Conservation (phyloP, 2,329 filamentous ascomycete species). For the Sporothrix pallida region DNA sequence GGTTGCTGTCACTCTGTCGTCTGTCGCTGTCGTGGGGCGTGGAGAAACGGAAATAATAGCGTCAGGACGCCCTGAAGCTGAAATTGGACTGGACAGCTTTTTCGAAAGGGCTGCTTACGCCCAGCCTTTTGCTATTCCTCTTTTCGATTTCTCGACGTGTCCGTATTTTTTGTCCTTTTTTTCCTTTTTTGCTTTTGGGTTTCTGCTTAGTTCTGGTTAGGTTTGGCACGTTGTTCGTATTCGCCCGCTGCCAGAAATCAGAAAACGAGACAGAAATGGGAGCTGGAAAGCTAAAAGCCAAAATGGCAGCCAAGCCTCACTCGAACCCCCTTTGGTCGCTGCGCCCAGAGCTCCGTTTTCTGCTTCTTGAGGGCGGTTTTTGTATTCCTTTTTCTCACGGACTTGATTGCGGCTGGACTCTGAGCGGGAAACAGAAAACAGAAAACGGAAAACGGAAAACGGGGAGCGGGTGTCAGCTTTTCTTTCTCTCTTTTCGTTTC, state of each 20-base stretch:
- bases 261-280: neutral
- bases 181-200: neutral
- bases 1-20: neutral
- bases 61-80: neutral
- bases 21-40: constrained; percentile 14
- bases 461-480: neutral
- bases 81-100: neutral
- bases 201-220: neutral
- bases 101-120: constrained; percentile 13
- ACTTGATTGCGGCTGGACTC: neutral
- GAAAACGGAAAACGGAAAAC: neutral
- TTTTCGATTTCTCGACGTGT: neutral
- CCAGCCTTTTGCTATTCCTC: constrained; percentile 17
- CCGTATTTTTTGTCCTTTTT: neutral
- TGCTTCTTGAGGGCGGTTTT: neutral
- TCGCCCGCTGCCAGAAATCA: neutral
- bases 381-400: neutral
- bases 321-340: constrained; percentile 10
- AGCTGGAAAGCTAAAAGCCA: too few relatives aligned
- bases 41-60: neutral
- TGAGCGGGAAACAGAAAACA: neutral
- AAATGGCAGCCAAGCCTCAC: constrained; percentile 19
- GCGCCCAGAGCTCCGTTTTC: constrained; percentile 9
- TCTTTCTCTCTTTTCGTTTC: neutral
- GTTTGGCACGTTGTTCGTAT: neutral